Evolutionary conservation across 768 basidiomycete species (phyloP), one percentile per base, ranked within the genome.

Genomic region (Gloeostereum incarnatum): DNA sequence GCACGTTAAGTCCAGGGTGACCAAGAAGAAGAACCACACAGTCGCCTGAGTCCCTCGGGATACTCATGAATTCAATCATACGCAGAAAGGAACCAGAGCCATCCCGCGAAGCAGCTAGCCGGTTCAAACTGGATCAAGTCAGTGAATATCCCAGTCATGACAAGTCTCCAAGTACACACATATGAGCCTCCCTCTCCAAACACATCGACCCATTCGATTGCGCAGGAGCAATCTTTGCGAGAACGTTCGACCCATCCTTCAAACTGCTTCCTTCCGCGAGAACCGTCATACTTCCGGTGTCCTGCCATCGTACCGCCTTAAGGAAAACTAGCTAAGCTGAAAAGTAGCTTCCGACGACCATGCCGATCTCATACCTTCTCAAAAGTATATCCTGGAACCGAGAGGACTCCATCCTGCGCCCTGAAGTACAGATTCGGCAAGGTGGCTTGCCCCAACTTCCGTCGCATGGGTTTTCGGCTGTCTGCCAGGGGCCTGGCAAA

Each of bases 181-280:
- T 75, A 56, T 81, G 80, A 3, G 78, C 75, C 57, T 85, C 81
- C 39, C 81, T 64, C 50, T 83, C 80, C 23, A 85, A 58, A 55
- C 72, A 78, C 65, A 83, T 73, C 3, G 81, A 79, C 11, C 73
- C 80, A 53, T 81, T 81, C 6, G 79, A 78, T 45, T 81, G 77
- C 6, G 78, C 76, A 23, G 77, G 72, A 4, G 78, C 80, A 47
- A 85, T 79, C 60, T 85, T 85, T 1, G 81, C 81, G 21, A 85
- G 57, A 3, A 82, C 73, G 42, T 66, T 71, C 3, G 77, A 76
- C 23, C 77, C 71, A 50, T 82, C 80, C 59, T 82, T 81, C 44
- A 83, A 59, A 47, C 73, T 78, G 47, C 65, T 75, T 16, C 81
- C 81, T 53, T 82, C 79, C 0, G 77, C 78, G 33, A 85, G 58